A percentile compares a stretch with the other conserved stretches of the same genome.
Evolutionary conservation across 495 filamentous ascomycete genomes (phyloP).

Genomic region (Xanthoparmelia taractica): DNA sequence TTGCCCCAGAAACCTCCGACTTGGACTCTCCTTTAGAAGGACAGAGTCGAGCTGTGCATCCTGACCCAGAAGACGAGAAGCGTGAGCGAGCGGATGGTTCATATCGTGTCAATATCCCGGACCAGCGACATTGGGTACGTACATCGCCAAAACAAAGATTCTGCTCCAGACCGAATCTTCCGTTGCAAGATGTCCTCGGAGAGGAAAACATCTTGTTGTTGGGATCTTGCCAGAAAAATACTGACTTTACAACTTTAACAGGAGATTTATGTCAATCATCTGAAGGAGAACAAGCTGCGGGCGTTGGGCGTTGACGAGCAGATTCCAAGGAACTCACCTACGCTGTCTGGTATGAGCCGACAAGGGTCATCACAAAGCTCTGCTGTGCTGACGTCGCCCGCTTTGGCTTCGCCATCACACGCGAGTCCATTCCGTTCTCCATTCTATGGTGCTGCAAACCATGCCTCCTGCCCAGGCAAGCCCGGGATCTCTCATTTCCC

Average conservation of each 20-base stretch:
- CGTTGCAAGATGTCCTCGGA: neutral
- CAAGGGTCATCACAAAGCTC: constrained; percentile 57
- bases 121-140: constrained; percentile 58
- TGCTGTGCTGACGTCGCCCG: constrained; percentile 64
- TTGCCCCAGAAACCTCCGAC: constrained; percentile 33
- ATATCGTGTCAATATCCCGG: constrained; percentile 66
- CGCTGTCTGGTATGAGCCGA: constrained; percentile 44
- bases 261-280: constrained; percentile 65
- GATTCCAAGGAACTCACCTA: constrained; percentile 44
- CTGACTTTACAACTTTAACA: neutral
- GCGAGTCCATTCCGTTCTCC: constrained; percentile 38
- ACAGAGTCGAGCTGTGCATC: constrained; percentile 68
- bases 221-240: neutral
- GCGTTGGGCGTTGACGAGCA: constrained; percentile 83
- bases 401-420: constrained; percentile 53
- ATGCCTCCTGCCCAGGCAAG: constrained; percentile 23
- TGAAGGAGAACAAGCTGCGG: constrained; percentile 84
- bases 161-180: neutral
- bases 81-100: constrained; percentile 44
- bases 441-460: constrained; percentile 30
- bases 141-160: neutral
- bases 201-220: neutral
- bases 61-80: constrained; percentile 52
- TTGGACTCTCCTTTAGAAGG: constrained; percentile 26
- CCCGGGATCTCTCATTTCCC: constrained; percentile 27